A percentile compares a stretch with the other conserved stretches of the same genome.
Evolutionary conservation across 345 rosid genomes (phyloP).

Genomic region (Populus deltoides): DNA sequence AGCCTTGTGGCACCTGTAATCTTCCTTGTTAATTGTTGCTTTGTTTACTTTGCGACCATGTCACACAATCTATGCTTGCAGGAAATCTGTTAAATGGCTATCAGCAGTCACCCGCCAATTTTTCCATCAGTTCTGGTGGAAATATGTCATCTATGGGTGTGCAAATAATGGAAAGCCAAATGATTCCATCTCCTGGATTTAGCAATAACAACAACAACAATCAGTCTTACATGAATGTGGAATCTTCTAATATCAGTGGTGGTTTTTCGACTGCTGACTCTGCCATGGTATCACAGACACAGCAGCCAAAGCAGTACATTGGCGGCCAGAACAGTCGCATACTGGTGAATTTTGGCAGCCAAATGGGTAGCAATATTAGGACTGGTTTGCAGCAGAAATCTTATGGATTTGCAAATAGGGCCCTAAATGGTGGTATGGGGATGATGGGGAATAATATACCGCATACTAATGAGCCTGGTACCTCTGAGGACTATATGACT

Average conservation of each 20-base stretch:
- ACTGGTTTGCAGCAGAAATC: conserved; percentile 69
- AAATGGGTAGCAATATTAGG: conserved; percentile 54
- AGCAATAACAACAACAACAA: conserved; percentile 37
- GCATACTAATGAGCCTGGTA: conserved; percentile 46
- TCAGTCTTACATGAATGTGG: conserved; percentile 62
- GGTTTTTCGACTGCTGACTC: conserved; percentile 75
- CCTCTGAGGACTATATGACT: conserved; percentile 57
- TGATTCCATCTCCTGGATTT: conserved; percentile 98
- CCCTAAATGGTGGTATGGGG: conserved; percentile 60
- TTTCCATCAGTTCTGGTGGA: conserved; percentile 67
- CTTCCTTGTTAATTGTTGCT: background rate
- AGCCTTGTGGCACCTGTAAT: background rate
- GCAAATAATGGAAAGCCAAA: conserved; percentile 66
- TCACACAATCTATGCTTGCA: conserved; percentile 30
- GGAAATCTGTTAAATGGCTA: conserved; percentile 64
- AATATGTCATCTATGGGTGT: conserved; percentile 61
- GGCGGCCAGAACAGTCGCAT: conserved; percentile 67
- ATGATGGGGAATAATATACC: conserved; percentile 52
- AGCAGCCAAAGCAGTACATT: conserved; percentile 61
- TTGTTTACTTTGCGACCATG: conserved; percentile 4
- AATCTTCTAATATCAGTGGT: conserved; percentile 54
- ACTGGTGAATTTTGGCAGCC: conserved; percentile 69
- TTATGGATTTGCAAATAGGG: conserved; percentile 60
- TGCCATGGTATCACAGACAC: conserved; percentile 51
- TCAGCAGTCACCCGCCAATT: conserved; percentile 62